Evolutionary conservation across 164 flowering plant species (phyloP), one percentile per base, ranked within the genome.

Genomic region (Liriodendron chinense): DNA sequence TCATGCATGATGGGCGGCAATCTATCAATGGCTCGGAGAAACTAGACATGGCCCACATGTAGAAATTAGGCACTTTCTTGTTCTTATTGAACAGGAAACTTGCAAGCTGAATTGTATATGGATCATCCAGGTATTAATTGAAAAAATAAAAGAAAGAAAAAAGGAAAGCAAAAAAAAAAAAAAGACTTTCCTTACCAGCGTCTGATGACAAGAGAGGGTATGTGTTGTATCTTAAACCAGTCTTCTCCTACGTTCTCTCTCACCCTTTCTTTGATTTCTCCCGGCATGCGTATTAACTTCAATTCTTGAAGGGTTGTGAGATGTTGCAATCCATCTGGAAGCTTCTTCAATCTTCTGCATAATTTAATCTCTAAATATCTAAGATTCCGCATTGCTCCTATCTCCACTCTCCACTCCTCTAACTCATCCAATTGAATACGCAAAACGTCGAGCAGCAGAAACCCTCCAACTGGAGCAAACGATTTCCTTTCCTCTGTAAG

Each of bases 361-460:
- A 20, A 0, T 0, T 1, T 1, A 0, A 85, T 48, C 5, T 1
- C 0, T 5, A 83, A 63, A 10, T 2, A 9, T 1, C 13, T n/a
- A 21, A 85, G 83, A 61, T 10, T 25, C 1, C 81, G 78, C 84
- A 85, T 73, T 14, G 81, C 81, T 25, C 78, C 82, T 67, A 72
- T 50, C 9, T 77, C 80, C 47, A 85, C 61, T 1, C 1, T 59
- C 84, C 81, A 83, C 65, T 83, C 78, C 63, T 69, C 50, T 21
- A 83, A 47, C 0, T 66, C 25, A 1, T 21, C 1, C 22, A 70
- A 9, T 1, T 3, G 0, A 1, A 85, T 25, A 2, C 0, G 0
- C 16, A 85, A 62, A 18, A 3, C 4, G 63, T 75, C n/a, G 0
- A 85, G 78, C 34, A 16, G 71, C 22, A 78, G 85, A 78, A 85